A percentile compares a stretch with the other conserved stretches of the same genome.
Evolutionary conservation across 108 stramenopile species (phyloP).

Genomic region (Conticribra weissflogii): DNA sequence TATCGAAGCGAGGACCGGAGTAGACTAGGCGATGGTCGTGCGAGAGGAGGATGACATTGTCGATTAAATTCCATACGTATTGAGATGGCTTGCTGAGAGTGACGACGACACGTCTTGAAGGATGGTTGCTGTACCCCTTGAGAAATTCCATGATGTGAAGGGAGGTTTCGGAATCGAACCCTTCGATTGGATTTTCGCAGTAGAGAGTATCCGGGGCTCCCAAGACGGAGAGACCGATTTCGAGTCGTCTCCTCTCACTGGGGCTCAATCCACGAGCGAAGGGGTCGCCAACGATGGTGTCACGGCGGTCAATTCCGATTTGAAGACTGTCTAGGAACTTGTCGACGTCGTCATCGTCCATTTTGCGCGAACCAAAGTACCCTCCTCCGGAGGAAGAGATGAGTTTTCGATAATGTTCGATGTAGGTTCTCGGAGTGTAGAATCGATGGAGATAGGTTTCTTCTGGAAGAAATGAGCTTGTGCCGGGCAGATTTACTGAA

Average conservation of each 20-base stretch:
- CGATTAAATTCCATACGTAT: conserved; percentile 64
- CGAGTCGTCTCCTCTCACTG: conserved; percentile 80
- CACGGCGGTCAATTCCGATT: conserved; percentile 52
- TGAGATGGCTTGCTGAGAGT: conserved; percentile 61
- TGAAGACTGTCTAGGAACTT: conserved; percentile 40
- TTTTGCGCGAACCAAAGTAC: conserved; percentile 4
- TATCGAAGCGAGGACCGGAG: conserved; percentile 49
- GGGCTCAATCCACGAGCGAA: conserved; percentile 68
- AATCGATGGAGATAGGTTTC: conserved; percentile 62
- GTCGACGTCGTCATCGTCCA: conserved; percentile 31
- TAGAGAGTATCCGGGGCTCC: conserved; percentile 35
- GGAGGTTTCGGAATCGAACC: conserved; percentile 56
- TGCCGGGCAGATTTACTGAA: conserved; percentile 54
- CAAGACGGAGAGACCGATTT: conserved; percentile 73
- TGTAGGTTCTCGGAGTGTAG: conserved; percentile 59
- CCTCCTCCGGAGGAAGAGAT: background rate
- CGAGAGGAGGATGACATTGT: conserved; percentile 59
- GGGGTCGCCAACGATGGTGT: conserved; percentile 70
- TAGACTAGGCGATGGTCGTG: conserved; percentile 55
- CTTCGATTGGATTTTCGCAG: conserved; percentile 29
- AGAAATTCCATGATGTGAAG: conserved; percentile 67
- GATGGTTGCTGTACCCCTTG: conserved; percentile 41
- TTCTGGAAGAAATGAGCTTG: conserved; percentile 51
- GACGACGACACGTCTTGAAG: conserved; percentile 55
- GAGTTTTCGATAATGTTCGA: conserved; percentile 58